Evolutionary conservation across 306 rosid genomes (phyloP).

Genomic region (Argentina anserina): DNA sequence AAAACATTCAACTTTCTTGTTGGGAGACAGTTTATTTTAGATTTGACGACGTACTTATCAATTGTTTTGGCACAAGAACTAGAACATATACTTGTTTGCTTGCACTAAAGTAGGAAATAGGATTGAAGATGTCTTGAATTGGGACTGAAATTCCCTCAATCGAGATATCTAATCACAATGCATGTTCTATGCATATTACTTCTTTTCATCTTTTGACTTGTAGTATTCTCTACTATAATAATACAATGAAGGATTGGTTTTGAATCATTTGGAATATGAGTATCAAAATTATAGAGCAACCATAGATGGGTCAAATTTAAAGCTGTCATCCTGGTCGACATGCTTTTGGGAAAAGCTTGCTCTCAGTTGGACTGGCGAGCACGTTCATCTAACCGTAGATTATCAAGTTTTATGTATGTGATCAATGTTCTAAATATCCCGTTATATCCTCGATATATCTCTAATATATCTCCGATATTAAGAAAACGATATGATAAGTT

Average conservation of each 20-base stretch:
- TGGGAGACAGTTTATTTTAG: not conserved
- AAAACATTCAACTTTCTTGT: not conserved
- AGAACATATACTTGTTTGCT: slow-evolving; percentile 6
- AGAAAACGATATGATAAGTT: too few relatives aligned
- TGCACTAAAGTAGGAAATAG: not conserved
- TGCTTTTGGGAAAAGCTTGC: slow-evolving; percentile 11
- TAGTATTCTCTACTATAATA: not conserved
- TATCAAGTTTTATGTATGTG: not conserved
- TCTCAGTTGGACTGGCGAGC: slow-evolving; percentile 9
- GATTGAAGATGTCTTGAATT: not conserved
- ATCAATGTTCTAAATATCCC: too few relatives aligned
- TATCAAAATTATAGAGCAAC: slow-evolving; percentile 20
- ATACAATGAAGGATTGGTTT: slow-evolving; percentile 4
- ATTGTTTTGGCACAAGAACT: not conserved
- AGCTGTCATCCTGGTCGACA: slow-evolving; percentile 19
- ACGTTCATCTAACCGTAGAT: not conserved
- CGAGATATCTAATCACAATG: not conserved
- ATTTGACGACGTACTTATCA: not conserved
- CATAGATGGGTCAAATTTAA: slow-evolving; percentile 22
- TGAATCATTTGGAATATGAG: slow-evolving; percentile 24
- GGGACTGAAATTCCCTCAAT: not conserved
- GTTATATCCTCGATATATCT: too few relatives aligned
- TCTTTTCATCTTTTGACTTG: not conserved
- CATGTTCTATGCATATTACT: not conserved
- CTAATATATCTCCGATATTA: too few relatives aligned